Base-by-base conservation (phyloP, 371 early-diverging fungal genomes). In the Mucor racemosus region DNA sequence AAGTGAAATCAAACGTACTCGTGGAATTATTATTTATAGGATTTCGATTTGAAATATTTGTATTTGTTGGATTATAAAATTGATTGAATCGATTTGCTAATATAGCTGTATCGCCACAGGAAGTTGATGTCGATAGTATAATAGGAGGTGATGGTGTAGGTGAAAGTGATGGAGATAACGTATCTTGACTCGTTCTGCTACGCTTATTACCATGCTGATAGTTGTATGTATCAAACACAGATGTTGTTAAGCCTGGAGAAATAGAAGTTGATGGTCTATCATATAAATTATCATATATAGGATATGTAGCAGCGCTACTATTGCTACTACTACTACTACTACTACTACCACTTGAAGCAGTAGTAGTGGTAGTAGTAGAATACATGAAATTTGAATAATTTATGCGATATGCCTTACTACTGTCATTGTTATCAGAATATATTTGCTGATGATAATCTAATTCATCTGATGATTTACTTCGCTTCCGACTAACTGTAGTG, bases 391-490 rank as follows among this genome's bases (percentile, higher is more conserved):
- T 7, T 15, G 46, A 46, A 19, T 46, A 46, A 4, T 46, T 46
- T 19, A 46, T 53, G 14, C 26, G 21, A 31, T 31, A 50, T 50
- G 21, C 13, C 13, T 21, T 50, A 26, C 26, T 26, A 26, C 26
- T 26, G 26, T 26, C 26, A 26, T 26, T 26, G 26, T 26, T 21
- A 4, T 50, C 0, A 21, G 19, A 19, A 26, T 42, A 19, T 14
- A 5, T 5, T 33, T n/a, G 26, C 39, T 39, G n/a, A 39, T 9
- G 15, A 26, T 38, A 21, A 5, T 53, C 48, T 21, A n/a, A 39
- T 38, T 38, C 14, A 10, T 53, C 58, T 35, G 31, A 39, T 46
- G 53, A 50, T 41, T 53, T 65, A 59, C 59, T 38, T 36, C 62
- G 66, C 15, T 59, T 36, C 21, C 59, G 38, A 34, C 26, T 19